Percentiles rank a stretch among this genome's conserved stretches.
Conservation (phyloP, 352 stramenopile genomes). For the Globisporangium parvum region DNA sequence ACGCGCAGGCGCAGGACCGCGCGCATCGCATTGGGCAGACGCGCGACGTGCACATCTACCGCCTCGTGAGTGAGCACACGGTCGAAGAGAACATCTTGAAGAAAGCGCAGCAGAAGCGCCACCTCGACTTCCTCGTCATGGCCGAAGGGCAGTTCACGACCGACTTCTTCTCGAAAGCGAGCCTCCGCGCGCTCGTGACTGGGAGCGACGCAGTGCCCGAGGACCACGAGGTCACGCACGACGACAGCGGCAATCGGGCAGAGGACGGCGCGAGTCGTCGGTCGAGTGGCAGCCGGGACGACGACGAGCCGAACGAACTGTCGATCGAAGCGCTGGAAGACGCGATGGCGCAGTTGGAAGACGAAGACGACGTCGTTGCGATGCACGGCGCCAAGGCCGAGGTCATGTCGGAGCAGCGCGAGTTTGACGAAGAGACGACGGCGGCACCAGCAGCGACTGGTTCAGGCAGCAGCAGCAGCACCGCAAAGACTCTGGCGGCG, state of each 20-base stretch:
- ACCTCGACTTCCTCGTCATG: slow-evolving; percentile 95
- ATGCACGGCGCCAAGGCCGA: slow-evolving; percentile 80
- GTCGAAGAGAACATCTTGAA: slow-evolving; percentile 99
- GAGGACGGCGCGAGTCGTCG: neutral
- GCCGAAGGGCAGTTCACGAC: slow-evolving; percentile 64
- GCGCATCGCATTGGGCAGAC: slow-evolving; percentile 98
- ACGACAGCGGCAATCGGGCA: too few species aligned
- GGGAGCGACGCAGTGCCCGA: slow-evolving; percentile 19
- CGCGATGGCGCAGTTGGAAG: slow-evolving; percentile 94
- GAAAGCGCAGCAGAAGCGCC: slow-evolving; percentile 97
- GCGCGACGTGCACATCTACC: slow-evolving; percentile 98
- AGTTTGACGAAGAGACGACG: slow-evolving; percentile 52
- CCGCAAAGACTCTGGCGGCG: slow-evolving; percentile 5
- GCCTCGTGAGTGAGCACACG: slow-evolving; percentile 94
- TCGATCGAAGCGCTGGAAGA: slow-evolving; percentile 80
- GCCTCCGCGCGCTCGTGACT: slow-evolving; percentile 88
- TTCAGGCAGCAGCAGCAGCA: neutral
- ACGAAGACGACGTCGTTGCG: slow-evolving; percentile 93
- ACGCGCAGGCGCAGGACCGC: slow-evolving; percentile 93
- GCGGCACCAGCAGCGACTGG: neutral
- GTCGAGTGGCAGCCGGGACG: neutral
- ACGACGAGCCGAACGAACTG: slow-evolving; percentile 41
- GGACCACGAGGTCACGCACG: slow-evolving; percentile 25
- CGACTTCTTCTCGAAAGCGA: slow-evolving; percentile 83
- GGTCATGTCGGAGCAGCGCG: slow-evolving; percentile 41